Conservation (phyloP, 345 rosid genomes). For the Arabidopsis suecica region DNA sequence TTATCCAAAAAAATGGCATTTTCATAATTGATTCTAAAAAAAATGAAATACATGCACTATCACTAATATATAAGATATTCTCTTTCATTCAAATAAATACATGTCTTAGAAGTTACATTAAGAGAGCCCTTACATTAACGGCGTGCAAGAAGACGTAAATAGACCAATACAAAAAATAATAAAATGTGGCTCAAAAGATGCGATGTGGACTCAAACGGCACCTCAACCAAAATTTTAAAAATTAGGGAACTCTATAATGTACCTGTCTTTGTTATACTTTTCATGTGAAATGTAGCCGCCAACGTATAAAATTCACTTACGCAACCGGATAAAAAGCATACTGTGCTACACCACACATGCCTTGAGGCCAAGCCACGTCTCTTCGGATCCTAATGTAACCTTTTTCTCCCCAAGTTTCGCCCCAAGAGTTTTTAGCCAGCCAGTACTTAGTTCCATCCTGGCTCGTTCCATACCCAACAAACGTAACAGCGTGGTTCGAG, state of each 20-base stretch:
- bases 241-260: background rate
- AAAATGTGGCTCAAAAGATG: conserved; percentile 4
- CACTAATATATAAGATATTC: background rate
- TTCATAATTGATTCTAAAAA: background rate
- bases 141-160: conserved; percentile 17
- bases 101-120: conserved; percentile 25
- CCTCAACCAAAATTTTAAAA: conserved; percentile 18
- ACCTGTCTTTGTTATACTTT: background rate
- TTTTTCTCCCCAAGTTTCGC: conserved; percentile 57
- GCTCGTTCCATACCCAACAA: conserved; percentile 60
- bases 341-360: conserved; percentile 62
- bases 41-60: background rate
- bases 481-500: conserved; percentile 57
- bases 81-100: background rate
- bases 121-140: conserved; percentile 14
- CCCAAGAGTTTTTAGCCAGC: conserved; percentile 76
- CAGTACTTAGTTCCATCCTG: conserved; percentile 56
- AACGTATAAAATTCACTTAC: conserved; percentile 16
- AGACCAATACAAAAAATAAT: conserved; percentile 19
- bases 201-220: conserved; percentile 31
- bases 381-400: conserved; percentile 65
- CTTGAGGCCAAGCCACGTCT: conserved; percentile 51
- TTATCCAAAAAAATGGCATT: too few species aligned
- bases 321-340: conserved; percentile 57
- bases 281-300: conserved; percentile 12